phyloP scores from a whole-genome alignment of 208 protist species.

The Leishmania tarentolae region DNA sequence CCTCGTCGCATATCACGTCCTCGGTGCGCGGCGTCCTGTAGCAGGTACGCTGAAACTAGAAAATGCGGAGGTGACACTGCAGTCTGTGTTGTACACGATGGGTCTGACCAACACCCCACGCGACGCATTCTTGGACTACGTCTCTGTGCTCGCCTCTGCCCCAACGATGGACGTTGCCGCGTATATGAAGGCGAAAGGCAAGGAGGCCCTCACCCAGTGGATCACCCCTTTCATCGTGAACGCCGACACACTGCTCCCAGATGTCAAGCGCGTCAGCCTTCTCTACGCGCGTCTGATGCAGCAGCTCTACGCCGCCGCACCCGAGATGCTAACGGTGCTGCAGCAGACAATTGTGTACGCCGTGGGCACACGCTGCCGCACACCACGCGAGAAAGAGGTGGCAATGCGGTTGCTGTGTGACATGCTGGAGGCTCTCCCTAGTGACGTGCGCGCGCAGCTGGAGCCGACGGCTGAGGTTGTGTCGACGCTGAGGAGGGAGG shows the following conservation, averaged over 20 bases:
- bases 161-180: conserved; percentile 34
- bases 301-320: conserved; percentile 29
- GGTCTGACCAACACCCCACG: conserved; percentile 53
- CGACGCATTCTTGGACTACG: conserved; percentile 52
- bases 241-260: conserved; percentile 52
- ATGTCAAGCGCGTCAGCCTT: conserved; percentile 44
- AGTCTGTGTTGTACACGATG: conserved; percentile 74
- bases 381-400: conserved; percentile 69
- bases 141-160: conserved; percentile 55
- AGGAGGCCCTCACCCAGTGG: conserved; percentile 65
- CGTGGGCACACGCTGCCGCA: conserved; percentile 69
- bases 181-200: conserved; percentile 46
- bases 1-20: conserved; percentile 41
- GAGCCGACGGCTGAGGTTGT: conserved; percentile 32
- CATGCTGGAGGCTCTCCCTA: conserved; percentile 46
- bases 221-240: conserved; percentile 80
- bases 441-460: conserved; percentile 2
- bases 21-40: conserved; percentile 41
- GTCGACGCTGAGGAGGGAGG: conserved; percentile 60
- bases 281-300: conserved; percentile 54
- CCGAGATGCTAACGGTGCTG: conserved; percentile 36
- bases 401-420: conserved; percentile 60
- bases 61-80: conserved; percentile 46
- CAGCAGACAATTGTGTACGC: conserved; percentile 44
- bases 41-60: conserved; percentile 46